Evolutionary conservation across 2,329 filamentous ascomycete species (phyloP), one percentile per base, ranked within the genome.

Genomic region (Colletotrichum graminicola): DNA sequence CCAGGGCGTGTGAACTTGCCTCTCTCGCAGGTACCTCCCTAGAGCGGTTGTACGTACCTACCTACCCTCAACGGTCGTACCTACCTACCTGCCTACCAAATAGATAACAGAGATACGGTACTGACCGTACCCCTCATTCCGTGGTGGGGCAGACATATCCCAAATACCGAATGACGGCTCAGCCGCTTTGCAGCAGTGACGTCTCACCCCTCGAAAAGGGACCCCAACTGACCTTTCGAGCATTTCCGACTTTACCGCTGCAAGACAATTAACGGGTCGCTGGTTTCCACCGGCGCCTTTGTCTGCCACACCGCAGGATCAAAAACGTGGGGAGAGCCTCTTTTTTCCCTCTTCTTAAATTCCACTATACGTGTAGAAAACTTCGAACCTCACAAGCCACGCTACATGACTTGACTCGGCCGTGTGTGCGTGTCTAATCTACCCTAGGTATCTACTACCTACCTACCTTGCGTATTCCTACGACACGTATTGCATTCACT

Each of bases 221-320:
- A 49, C 21, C 34, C 56, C 29, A 23, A 36, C 43, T 23, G 59
- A 49, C 59, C 60, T 49, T 52, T 57, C 36, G 34, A 29, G 39
- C 51, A 55, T 69, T 60, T 66, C 34, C 29, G 43, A 52, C 59
- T 26, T 68, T 63, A 56, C 68, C 68, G 68, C 65, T 68, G 45
- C 36, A 49, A 59, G 34, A 39, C 59, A 71, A 63, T 63, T 63
- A 68, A 71, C 68, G 68, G 68, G 68, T 59, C 68, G 52, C 59
- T 2, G 16, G 36, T 60, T 71, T 66, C 66, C 60, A 68, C 68
- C 11, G 4, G 21, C 32, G 32, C 21, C 32, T 23, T 34, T 23
- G 21, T 6, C 52, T 55, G 10, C 66, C 60, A 68, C 68, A 63
- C 68, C 61, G 49, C 61, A 59, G 34, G 41, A 49, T 29, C 63